Conservation (phyloP, 1,139 yeast genomes). For the Kurtzmaniella natalensis region DNA sequence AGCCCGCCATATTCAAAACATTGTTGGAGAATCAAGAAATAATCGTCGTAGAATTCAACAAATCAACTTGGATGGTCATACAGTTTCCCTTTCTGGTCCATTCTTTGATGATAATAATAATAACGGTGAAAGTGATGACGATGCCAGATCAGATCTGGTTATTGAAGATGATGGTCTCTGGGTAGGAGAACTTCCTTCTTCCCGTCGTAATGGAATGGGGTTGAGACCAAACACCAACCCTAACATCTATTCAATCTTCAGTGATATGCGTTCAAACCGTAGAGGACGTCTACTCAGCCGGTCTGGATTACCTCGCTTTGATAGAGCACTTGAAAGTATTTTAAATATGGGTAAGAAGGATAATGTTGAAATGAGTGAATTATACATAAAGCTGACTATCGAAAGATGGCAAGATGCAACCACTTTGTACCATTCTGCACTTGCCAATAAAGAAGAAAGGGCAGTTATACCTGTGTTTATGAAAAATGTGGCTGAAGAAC, state of each 20-base stretch:
- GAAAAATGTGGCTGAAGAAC: slow-evolving; percentile 48
- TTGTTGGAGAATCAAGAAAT: neutral
- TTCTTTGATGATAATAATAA: slow-evolving; percentile 1
- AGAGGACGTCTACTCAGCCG: slow-evolving; percentile 2
- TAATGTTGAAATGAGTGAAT: slow-evolving; percentile 12
- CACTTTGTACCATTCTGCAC: slow-evolving; percentile 44
- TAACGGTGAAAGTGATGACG: slow-evolving; percentile 11
- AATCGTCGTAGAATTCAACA: neutral
- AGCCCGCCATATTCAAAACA: neutral
- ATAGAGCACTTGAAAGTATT: slow-evolving; percentile 26
- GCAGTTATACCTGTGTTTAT: slow-evolving; percentile 51
- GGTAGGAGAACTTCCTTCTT: slow-evolving; percentile 5
- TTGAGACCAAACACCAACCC: slow-evolving; percentile 17
- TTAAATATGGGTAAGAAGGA: slow-evolving; percentile 15
- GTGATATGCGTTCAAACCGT: slow-evolving; percentile 17
- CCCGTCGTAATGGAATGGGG: slow-evolving; percentile 5
- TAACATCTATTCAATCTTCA: slow-evolving; percentile 21
- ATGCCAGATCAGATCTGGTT: slow-evolving; percentile 9
- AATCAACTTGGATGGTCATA: neutral
- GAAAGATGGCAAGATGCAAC: slow-evolving; percentile 71
- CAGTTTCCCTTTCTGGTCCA: neutral
- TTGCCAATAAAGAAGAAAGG: slow-evolving; percentile 36
- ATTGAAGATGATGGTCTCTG: slow-evolving; percentile 19
- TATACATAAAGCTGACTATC: slow-evolving; percentile 50
- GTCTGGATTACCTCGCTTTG: slow-evolving; percentile 14